Base-by-base conservation (phyloP, 495 filamentous ascomycete genomes). In the Niebla homalea region DNA sequence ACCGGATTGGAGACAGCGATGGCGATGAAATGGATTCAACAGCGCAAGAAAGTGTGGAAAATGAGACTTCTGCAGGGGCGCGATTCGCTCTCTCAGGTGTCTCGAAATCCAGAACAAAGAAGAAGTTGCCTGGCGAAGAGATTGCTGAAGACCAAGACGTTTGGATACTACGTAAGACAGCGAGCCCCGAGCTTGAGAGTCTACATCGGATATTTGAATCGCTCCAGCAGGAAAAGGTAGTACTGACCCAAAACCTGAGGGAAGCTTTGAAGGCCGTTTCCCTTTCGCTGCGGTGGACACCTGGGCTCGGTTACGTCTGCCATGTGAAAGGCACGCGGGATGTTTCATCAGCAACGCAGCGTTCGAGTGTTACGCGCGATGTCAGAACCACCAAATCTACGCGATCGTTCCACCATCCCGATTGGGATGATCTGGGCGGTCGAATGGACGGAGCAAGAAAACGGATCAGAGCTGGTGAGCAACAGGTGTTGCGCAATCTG, bases 261-360 rank as follows among this genome's bases (percentile, higher is more conserved):
- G 64, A 70, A 14, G 60, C 69, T 20, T 65, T 81, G 2, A 63
- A 71, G 36, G 80, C 80, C 0, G 58, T 76, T 8, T 73, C 72
- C 43, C 67, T 96, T 11, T 84, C 84, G 2, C 73, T 98, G 10
- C 80, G 79, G 50, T 96, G 87, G 85, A 84, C 83, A 6, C 80
- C 92, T 0, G 78, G 79, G 1, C 70, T 90, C 4, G 89, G 92
- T 2, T 85, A 98, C 60, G 81, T 92, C 52, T 92, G 85, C 64
- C 89, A 96, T 56, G 76, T 96, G 53, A 94, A 84, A 67, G 87
- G 87, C 0, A 60, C 62, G 25, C 89, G 83, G 64, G 80, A 93
- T 55, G 70, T 77, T 29, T 71, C 69, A 42, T 46, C 63, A 19
- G 60, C 67, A 1, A 47, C 74, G 18, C 64, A 73, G 50, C 64